These are phyloP conservation scores for Leccinum pseudoinsigne DNA, from an alignment of 1,284 basidiomycete genomes.

Conservation along the genomic window DNA sequence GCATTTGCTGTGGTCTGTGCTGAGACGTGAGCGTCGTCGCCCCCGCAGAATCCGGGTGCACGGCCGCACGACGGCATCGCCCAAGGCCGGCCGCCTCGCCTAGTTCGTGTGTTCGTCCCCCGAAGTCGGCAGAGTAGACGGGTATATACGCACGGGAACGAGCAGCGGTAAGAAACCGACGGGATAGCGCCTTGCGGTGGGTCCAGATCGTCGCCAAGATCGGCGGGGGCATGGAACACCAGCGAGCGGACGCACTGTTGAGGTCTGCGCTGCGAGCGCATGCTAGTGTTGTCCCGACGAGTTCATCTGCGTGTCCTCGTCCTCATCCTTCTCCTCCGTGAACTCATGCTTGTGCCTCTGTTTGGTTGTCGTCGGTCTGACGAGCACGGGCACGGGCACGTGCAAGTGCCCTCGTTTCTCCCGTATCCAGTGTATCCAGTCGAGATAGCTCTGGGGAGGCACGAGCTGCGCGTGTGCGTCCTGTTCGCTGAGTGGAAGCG, in stretches of 20 bases:
- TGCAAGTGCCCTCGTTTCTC: slow-evolving; percentile 26
- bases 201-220: too few relatives aligned
- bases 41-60: slow-evolving; percentile 55
- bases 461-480: slow-evolving; percentile 66
- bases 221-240: too few relatives aligned
- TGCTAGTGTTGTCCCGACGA: too few relatives aligned
- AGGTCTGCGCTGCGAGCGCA: too few relatives aligned
- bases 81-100: slow-evolving; percentile 35
- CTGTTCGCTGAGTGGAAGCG: slow-evolving; percentile 56
- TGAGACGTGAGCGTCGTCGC: slow-evolving; percentile 33
- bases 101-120: neutral
- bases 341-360: neutral
- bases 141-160: slow-evolving; percentile 54
- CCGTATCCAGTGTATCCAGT: slow-evolving; percentile 48
- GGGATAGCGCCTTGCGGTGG: slow-evolving; percentile 42
- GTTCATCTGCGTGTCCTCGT: too few relatives aligned
- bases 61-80: slow-evolving; percentile 45
- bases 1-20: neutral
- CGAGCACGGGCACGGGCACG: neutral
- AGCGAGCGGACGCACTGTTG: too few relatives aligned
- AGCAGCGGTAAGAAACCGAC: slow-evolving; percentile 50
- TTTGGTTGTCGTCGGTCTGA: slow-evolving; percentile 20
- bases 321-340: too few relatives aligned
- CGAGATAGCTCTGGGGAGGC: slow-evolving; percentile 51
- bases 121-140: slow-evolving; percentile 27